Percentiles rank a stretch among this genome's conserved stretches.
These are phyloP conservation scores for Geranomyces michiganensis DNA, from an alignment of 192 early-diverging fungal genomes.

Conservation along the genomic window DNA sequence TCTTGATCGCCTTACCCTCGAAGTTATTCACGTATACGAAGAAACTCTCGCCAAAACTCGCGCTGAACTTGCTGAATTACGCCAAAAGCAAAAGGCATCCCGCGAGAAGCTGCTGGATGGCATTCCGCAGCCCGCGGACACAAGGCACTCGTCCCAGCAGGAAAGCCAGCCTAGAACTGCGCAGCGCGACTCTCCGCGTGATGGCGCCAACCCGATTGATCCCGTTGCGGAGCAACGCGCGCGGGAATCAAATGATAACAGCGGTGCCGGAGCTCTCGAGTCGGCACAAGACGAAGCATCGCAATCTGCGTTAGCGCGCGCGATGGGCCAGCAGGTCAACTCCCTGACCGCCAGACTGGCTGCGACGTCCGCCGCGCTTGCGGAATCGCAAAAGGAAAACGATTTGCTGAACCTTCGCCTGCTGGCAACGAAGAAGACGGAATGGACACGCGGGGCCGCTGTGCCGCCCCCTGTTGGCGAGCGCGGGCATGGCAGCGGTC, in stretches of 20 bases:
- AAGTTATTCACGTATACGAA: conserved; percentile 51
- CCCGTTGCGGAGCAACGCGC: too few relatives aligned
- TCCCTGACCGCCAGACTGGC: conserved; percentile 31
- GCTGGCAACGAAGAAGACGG: conserved; percentile 39
- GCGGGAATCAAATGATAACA: neutral
- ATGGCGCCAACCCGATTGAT: too few relatives aligned
- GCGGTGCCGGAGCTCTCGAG: neutral
- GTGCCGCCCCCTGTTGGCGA: neutral
- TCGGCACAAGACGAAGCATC: conserved; percentile 1
- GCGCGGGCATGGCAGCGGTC: neutral
- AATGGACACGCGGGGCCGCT: conserved; percentile 15
- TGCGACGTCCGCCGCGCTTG: conserved; percentile 13
- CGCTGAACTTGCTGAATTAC: conserved; percentile 33
- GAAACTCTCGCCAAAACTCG: conserved; percentile 24
- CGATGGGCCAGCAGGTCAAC: conserved; percentile 14
- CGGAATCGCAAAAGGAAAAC: conserved; percentile 34
- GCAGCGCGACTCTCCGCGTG: too few relatives aligned
- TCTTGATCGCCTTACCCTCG: conserved; percentile 45
- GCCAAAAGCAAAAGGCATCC: neutral
- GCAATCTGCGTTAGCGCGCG: neutral
- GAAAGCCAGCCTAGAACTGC: too few relatives aligned
- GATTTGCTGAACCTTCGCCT: conserved; percentile 48
- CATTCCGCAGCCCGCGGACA: too few relatives aligned
- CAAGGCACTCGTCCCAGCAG: too few relatives aligned
- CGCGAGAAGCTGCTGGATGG: too few relatives aligned